These are phyloP conservation scores for Picochlorum sp. DNA, from an alignment of 139 green algal genomes.

Conservation along the genomic window DNA sequence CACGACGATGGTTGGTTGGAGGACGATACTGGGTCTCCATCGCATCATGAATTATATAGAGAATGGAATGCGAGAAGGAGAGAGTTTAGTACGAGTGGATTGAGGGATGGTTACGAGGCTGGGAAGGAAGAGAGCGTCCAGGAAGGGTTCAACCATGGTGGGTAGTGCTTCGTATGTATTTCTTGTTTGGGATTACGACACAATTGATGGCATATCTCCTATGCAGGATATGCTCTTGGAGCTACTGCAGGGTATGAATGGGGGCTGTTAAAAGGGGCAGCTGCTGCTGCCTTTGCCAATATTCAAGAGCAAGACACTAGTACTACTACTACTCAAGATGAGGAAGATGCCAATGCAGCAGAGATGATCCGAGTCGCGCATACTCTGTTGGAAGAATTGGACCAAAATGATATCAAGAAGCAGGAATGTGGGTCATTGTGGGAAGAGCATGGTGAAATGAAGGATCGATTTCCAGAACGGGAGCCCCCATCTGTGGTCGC, in stretches of 20 bases:
- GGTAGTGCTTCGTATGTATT: neutral
- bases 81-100: slow-evolving; percentile 20
- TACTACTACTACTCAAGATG: neutral
- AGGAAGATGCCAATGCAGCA: neutral
- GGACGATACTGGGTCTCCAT: neutral
- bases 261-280: slow-evolving; percentile 11
- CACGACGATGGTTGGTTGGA: slow-evolving; percentile 16
- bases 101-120: slow-evolving; percentile 24
- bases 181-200: neutral
- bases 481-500: too few species aligned
- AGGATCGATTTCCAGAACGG: neutral
- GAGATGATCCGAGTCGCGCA: neutral
- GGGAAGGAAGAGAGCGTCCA: slow-evolving; percentile 31
- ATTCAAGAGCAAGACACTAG: neutral
- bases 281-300: neutral
- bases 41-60: slow-evolving; percentile 9
- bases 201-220: neutral
- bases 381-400: neutral
- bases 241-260: slow-evolving; percentile 17
- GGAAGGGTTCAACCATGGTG: slow-evolving; percentile 24
- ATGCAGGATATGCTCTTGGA: slow-evolving; percentile 19
- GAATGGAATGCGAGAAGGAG: slow-evolving; percentile 20
- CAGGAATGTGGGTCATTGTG: neutral
- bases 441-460: slow-evolving; percentile 6
- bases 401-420: neutral